A percentile compares a stretch with the other conserved stretches of the same genome.
phyloP scores from a whole-genome alignment of 2,329 filamentous ascomycete genomes.

The Penicillium decumbens region DNA sequence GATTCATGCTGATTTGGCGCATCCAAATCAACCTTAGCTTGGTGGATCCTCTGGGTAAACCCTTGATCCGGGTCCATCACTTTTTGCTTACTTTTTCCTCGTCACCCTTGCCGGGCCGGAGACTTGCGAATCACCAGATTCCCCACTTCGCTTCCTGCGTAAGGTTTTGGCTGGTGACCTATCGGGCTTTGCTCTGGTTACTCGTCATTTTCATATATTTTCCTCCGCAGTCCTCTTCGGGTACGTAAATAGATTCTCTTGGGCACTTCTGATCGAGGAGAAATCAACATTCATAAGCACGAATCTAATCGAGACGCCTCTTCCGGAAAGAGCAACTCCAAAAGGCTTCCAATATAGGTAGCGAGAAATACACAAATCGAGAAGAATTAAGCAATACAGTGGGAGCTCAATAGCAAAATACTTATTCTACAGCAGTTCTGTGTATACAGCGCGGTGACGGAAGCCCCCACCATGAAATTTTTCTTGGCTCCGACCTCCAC shows the following conservation, averaged over 20 bases:
- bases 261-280: neutral
- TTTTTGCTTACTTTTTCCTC: neutral
- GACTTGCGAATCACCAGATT: neutral
- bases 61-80: neutral
- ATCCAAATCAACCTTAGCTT: neutral
- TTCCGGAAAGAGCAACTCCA: too few species aligned
- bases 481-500: slow-evolving; percentile 9
- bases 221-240: neutral
- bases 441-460: slow-evolving; percentile 1
- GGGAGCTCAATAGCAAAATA: neutral
- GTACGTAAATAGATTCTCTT: neutral
- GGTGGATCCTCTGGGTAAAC: neutral
- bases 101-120: neutral
- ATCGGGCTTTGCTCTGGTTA: neutral
- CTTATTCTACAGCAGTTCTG: neutral
- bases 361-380: too few species aligned
- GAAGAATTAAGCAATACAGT: neutral
- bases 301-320: too few species aligned
- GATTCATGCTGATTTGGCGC: neutral
- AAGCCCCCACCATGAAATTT: slow-evolving; percentile 9
- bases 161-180: neutral
- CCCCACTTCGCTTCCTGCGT: neutral
- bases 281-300: too few species aligned
- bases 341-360: too few species aligned
- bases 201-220: neutral